Evolutionary conservation across 2,329 filamentous ascomycete species (phyloP).

Genomic region (Coniochaeta sp.): DNA sequence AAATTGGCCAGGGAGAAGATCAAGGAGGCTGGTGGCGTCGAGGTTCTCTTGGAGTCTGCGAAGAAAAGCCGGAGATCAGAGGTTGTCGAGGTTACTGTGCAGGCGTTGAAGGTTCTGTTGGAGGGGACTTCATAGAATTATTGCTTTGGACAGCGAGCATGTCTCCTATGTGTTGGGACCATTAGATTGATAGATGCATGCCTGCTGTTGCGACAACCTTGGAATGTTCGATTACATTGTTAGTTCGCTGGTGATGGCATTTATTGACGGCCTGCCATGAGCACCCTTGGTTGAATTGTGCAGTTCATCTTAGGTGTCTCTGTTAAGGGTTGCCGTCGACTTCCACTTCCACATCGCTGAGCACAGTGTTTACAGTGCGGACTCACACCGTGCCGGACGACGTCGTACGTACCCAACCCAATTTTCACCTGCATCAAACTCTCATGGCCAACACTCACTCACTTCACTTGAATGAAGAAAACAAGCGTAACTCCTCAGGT

Average conservation of each 20-base stretch:
- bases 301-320: too few species aligned
- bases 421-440: background rate
- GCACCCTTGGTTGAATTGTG: too few species aligned
- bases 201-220: background rate
- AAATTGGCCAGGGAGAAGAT: conserved; percentile 51
- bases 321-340: background rate
- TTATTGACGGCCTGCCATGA: too few species aligned
- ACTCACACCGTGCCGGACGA: background rate
- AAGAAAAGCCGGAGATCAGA: conserved; percentile 61
- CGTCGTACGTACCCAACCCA: background rate
- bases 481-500: background rate
- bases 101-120: conserved; percentile 63
- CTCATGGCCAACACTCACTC: background rate
- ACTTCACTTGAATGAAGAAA: background rate
- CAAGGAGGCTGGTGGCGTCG: conserved; percentile 54
- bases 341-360: background rate
- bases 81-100: conserved; percentile 63
- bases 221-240: background rate
- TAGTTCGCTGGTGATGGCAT: too few species aligned
- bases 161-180: background rate
- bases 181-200: background rate
- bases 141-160: background rate
- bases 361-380: background rate
- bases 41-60: conserved; percentile 61
- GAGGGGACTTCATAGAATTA: conserved; percentile 20